Conservation (phyloP, 2,329 filamentous ascomycete species). For the Colletotrichum plurivorum region DNA sequence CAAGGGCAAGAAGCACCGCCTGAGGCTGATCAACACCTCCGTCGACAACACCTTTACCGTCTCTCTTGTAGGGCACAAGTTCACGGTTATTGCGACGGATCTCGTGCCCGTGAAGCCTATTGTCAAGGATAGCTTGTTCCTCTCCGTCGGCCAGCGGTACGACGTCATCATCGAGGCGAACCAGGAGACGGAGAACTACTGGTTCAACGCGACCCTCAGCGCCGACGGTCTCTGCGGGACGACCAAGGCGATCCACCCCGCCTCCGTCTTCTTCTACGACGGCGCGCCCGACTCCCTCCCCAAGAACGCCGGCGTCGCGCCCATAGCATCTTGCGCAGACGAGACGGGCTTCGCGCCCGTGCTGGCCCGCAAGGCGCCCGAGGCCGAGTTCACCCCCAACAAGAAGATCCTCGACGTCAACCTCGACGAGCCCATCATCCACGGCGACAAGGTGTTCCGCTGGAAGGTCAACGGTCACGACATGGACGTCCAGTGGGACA, state of each 20-base stretch:
- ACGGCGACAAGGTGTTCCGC: slow-evolving; percentile 40
- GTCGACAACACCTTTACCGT: slow-evolving; percentile 64
- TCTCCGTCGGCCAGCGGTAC: slow-evolving; percentile 63
- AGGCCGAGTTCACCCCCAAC: slow-evolving; percentile 45
- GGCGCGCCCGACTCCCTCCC: slow-evolving; percentile 50
- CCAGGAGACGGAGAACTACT: slow-evolving; percentile 54
- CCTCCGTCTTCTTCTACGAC: slow-evolving; percentile 54
- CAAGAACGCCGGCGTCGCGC: slow-evolving; percentile 45
- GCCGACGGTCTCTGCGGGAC: slow-evolving; percentile 47
- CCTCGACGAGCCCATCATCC: slow-evolving; percentile 40
- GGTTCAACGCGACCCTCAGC: slow-evolving; percentile 55
- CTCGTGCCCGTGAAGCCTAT: slow-evolving; percentile 68
- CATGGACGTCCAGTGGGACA: slow-evolving; percentile 56
- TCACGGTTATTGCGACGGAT: slow-evolving; percentile 68
- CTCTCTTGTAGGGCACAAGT: slow-evolving; percentile 64
- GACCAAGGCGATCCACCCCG: slow-evolving; percentile 49
- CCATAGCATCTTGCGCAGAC: slow-evolving; percentile 42
- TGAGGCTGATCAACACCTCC: slow-evolving; percentile 66
- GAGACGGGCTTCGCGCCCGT: slow-evolving; percentile 43
- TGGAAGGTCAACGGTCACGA: slow-evolving; percentile 51
- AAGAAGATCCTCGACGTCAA: slow-evolving; percentile 43
- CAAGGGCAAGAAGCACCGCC: slow-evolving; percentile 62
- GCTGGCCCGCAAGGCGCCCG: slow-evolving; percentile 44
- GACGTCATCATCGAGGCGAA: slow-evolving; percentile 58
- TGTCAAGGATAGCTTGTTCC: slow-evolving; percentile 60